A percentile compares a stretch with the other conserved stretches of the same genome.
phyloP scores from a whole-genome alignment of 2,329 filamentous ascomycete species.

The Chaetomiaceae sp. region DNA sequence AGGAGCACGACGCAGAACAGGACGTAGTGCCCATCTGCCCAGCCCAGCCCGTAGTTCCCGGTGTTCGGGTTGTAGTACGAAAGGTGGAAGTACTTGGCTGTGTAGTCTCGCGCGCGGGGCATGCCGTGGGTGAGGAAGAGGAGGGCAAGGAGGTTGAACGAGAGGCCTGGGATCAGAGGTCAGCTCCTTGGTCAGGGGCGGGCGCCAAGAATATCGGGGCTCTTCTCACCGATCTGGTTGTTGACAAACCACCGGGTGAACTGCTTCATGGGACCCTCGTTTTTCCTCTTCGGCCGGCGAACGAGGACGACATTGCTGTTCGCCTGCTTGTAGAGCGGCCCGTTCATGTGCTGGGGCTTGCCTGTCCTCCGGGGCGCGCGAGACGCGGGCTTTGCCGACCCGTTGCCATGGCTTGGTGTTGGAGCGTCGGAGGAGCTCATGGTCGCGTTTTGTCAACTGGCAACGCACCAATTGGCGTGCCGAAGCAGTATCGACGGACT shows the following conservation, averaged over 20 bases:
- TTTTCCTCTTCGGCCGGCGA: constrained; percentile 56
- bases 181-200: neutral
- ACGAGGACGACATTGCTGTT: constrained; percentile 51
- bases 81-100: constrained; percentile 82
- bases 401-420: constrained; percentile 14
- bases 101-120: constrained; percentile 71
- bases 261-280: constrained; percentile 56
- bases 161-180: constrained; percentile 57
- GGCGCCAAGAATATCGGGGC: neutral
- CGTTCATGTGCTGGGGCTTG: constrained; percentile 43
- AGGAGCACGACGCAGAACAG: constrained; percentile 76
- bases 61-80: constrained; percentile 72
- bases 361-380: constrained; percentile 21
- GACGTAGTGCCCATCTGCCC: constrained; percentile 75
- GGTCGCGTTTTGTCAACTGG: constrained; percentile 17
- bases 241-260: constrained; percentile 67
- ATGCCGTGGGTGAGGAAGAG: constrained; percentile 80
- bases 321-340: constrained; percentile 55
- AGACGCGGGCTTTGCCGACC: constrained; percentile 10
- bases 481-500: neutral
- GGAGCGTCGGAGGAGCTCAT: constrained; percentile 20
- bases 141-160: constrained; percentile 78
- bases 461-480: constrained; percentile 15
- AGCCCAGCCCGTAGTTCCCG: constrained; percentile 69
- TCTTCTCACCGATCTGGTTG: constrained; percentile 70